These are phyloP conservation scores for Ceratonia siliqua DNA, from an alignment of 306 rosid species.

Conservation along the genomic window DNA sequence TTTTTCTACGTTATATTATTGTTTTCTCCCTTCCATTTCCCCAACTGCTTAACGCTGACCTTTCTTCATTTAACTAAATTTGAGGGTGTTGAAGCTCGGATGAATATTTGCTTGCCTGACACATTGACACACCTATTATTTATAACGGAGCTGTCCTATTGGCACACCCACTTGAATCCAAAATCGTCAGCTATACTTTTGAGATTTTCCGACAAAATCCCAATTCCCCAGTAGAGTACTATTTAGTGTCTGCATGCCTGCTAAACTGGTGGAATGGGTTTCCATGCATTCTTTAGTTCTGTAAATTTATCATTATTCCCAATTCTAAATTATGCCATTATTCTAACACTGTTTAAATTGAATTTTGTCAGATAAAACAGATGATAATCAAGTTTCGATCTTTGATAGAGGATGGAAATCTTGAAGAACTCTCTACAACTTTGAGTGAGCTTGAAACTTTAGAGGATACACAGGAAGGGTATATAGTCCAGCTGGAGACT, in stretches of 20 bases:
- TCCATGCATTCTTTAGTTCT: not conserved
- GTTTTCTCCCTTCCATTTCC: too few species aligned
- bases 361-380: conserved; percentile 71
- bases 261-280: not conserved
- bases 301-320: not conserved
- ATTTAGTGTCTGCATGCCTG: not conserved
- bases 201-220: not conserved
- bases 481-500: conserved; percentile 73
- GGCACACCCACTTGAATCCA: too few species aligned
- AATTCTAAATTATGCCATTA: not conserved
- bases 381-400: conserved; percentile 59
- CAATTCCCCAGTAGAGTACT: not conserved
- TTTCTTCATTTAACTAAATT: too few species aligned
- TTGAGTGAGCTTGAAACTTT: conserved; percentile 73
- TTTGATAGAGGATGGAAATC: conserved; percentile 64
- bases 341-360: conserved; percentile 27
- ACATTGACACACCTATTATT: too few species aligned
- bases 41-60: too few species aligned
- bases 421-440: conserved; percentile 60
- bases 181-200: not conserved
- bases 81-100: too few species aligned
- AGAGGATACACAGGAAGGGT: conserved; percentile 75
- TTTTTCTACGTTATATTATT: too few species aligned
- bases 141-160: too few species aligned
- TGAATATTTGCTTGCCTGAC: too few species aligned